Base-by-base conservation (phyloP, 2,329 filamentous ascomycete genomes). In the Talaromyces sp. region DNA sequence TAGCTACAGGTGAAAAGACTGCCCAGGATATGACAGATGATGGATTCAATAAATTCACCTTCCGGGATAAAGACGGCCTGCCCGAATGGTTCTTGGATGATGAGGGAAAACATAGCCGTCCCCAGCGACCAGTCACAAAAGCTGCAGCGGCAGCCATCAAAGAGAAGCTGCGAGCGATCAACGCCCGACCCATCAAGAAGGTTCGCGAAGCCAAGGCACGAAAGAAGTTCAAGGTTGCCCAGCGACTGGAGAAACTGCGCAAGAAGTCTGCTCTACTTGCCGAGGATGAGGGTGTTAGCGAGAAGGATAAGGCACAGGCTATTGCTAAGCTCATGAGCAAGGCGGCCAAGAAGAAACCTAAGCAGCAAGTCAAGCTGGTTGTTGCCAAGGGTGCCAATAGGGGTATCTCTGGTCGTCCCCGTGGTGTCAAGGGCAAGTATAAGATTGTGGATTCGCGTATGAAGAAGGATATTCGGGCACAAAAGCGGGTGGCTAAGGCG, bases 11-110 rank as follows among this genome's bases (percentile, higher is more conserved):
- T 52, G 85, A 94, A 75, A 93, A 90, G 77, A 90, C 89, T 0
- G 90, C 87, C 54, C 79, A 90, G 63, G 92, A 97, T 70, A 82
- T 97, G 5, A 82, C 94, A 54, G 96, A 99, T 73, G 94, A 98
- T 67, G 89, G 88, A 47, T 99, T 95, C 85, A 97, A 97, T 82
- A 95, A 92, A 77, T 91, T 90, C 75, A 87, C 93, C 2, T 93
- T 97, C 82, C 92, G 93, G 60, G 94, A 98, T 75, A 85, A 88
- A 4, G 94, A 98, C 69, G 93, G 94, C 2, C 85, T 99, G 1
- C 95, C 95, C 0, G 94, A 98, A 60, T 99, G 96, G 96, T 99
- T 99, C 82, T 80, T 97, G 16, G 95, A 99, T 73, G 95, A 99
- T 73, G 95, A 99, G 77, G 77, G 79, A 70, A 87, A 85, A 72